A percentile compares a stretch with the other conserved stretches of the same genome.
Conservation (phyloP, 163 green algal species). For the Prototheca cutis region DNA sequence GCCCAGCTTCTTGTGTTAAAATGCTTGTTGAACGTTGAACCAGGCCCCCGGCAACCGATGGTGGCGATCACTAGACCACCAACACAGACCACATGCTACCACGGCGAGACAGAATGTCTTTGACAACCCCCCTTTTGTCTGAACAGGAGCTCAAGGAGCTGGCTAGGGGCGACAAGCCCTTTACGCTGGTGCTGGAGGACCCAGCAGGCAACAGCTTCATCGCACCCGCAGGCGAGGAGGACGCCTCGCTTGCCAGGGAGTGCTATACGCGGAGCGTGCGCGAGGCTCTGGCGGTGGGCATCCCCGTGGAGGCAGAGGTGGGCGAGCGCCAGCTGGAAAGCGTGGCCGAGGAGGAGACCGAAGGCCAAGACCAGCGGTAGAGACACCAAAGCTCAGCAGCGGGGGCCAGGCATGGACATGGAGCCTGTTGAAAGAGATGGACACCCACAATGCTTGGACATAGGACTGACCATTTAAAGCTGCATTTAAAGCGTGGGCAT, state of each 20-base stretch:
- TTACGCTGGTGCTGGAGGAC: conserved; percentile 57
- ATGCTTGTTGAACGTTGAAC: too few species aligned
- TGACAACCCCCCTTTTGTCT: background rate
- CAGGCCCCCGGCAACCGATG: too few species aligned
- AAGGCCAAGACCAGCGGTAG: too few species aligned
- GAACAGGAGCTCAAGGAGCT: conserved; percentile 39
- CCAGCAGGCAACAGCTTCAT: conserved; percentile 57
- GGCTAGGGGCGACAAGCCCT: conserved; percentile 22
- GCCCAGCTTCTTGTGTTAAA: background rate
- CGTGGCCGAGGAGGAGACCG: background rate
- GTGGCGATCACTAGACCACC: too few species aligned
- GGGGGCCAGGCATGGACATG: too few species aligned
- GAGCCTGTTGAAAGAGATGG: too few species aligned
- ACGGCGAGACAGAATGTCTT: too few species aligned
- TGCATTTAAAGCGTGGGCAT: too few species aligned
- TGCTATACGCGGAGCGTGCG: background rate
- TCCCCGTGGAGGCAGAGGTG: background rate
- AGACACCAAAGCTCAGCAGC: background rate
- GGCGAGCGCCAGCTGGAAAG: background rate
- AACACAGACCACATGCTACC: too few species aligned
- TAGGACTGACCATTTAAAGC: too few species aligned
- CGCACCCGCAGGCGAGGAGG: background rate
- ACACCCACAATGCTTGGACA: too few species aligned
- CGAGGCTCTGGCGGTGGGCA: background rate
- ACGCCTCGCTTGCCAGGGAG: background rate